phyloP scores from a whole-genome alignment of 2,329 filamentous ascomycete species.

The Cordyceps cicadae region DNA sequence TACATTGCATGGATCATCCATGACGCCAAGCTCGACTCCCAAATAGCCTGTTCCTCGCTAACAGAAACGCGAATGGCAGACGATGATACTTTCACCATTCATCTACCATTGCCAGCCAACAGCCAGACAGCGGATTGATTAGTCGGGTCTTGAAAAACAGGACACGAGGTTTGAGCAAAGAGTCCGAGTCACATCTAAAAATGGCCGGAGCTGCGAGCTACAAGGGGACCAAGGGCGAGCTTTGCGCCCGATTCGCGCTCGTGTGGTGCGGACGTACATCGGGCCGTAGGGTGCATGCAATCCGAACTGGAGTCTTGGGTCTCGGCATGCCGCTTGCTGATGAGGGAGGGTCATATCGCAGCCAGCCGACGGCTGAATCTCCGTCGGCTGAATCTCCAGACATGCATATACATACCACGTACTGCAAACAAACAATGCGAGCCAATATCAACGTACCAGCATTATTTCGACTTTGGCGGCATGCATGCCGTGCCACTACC shows the following conservation, averaged over 20 bases:
- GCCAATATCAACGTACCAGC: not conserved
- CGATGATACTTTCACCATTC: not conserved
- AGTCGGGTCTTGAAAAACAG: not conserved
- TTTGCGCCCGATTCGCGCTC: slow-evolving; percentile 1
- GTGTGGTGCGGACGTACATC: not conserved
- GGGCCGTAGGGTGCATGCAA: not conserved
- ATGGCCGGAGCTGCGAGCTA: not conserved
- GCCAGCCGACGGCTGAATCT: not conserved
- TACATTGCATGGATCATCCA: not conserved
- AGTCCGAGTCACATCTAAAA: not conserved
- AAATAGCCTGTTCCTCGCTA: not conserved
- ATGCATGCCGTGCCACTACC: not conserved
- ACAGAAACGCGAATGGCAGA: not conserved
- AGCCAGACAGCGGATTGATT: not conserved
- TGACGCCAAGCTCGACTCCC: not conserved
- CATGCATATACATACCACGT: not conserved
- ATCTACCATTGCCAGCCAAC: not conserved
- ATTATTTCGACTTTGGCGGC: not conserved
- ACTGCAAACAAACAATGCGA: not conserved
- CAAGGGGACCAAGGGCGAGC: not conserved
- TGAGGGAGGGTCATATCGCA: not conserved
- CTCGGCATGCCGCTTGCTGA: not conserved
- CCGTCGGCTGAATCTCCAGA: not conserved
- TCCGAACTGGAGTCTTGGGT: not conserved
- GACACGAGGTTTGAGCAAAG: not conserved